A percentile compares a stretch with the other conserved stretches of the same genome.
Evolutionary conservation across 805 yeast genomes (phyloP).

Genomic region (Myxozyma monticola): DNA sequence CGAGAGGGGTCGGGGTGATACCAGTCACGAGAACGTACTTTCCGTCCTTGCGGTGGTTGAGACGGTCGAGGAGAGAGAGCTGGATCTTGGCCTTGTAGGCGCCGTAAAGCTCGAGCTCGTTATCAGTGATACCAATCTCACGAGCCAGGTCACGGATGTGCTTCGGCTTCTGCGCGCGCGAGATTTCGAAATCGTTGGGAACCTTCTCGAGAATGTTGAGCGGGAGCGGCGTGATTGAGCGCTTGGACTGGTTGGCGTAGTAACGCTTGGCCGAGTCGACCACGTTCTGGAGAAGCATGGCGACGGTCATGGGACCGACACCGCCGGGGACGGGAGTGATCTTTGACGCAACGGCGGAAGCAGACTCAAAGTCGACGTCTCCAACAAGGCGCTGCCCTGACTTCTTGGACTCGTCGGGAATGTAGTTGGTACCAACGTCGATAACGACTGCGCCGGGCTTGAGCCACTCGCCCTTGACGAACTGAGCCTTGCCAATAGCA

Average conservation of each 20-base stretch:
- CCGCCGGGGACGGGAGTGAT: constrained; percentile 99
- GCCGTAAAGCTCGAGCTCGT: constrained; percentile 87
- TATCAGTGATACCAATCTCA: constrained; percentile 75
- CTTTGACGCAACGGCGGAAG: constrained; percentile 59
- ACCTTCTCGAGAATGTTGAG: constrained; percentile 63
- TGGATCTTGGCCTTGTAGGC: constrained; percentile 86
- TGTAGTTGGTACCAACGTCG: constrained; percentile 93
- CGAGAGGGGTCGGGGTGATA: constrained; percentile 96
- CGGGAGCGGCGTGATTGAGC: constrained; percentile 56
- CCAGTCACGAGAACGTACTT: constrained; percentile 92
- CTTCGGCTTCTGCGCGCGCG: constrained; percentile 86
- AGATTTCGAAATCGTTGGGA: constrained; percentile 88
- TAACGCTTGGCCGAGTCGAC: constrained; percentile 71
- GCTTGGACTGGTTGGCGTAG: constrained; percentile 47
- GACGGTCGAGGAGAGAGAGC: constrained; percentile 67
- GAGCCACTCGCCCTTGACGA: constrained; percentile 83
- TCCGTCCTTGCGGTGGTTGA: constrained; percentile 65
- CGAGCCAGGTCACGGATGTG: constrained; percentile 69
- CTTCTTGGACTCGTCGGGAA: constrained; percentile 70
- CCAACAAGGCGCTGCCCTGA: constrained; percentile 88
- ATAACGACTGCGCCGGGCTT: constrained; percentile 82
- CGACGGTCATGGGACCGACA: constrained; percentile 99
- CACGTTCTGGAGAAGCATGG: constrained; percentile 87
- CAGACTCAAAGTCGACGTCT: constrained; percentile 82
- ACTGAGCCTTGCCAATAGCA: constrained; percentile 86